phyloP scores from a whole-genome alignment of 1,284 basidiomycete species.

The Ganoderma multipileum region DNA sequence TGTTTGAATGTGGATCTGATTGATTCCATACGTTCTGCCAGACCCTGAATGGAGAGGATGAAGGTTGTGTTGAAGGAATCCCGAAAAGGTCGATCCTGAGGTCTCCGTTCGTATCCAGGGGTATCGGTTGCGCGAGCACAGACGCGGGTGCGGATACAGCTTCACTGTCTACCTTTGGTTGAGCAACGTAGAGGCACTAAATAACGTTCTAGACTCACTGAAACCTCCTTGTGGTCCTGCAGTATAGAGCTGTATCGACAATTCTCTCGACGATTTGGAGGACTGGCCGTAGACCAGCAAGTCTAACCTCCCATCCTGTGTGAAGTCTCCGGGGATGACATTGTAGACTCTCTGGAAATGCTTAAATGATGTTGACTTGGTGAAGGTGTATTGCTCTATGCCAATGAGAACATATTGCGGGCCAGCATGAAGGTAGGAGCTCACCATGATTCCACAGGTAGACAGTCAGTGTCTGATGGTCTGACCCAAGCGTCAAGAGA shows the following conservation, averaged over 20 bases:
- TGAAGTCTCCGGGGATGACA: slow-evolving; percentile 92
- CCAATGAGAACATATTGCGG: background rate
- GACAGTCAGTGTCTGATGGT: slow-evolving; percentile 77
- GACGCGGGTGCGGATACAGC: slow-evolving; percentile 69
- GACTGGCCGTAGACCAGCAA: slow-evolving; percentile 84
- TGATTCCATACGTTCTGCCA: slow-evolving; percentile 84
- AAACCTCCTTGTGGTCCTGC: slow-evolving; percentile 70
- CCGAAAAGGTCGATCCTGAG: slow-evolving; percentile 92
- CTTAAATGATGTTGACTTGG: slow-evolving; percentile 58
- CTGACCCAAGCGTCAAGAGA: slow-evolving; percentile 75
- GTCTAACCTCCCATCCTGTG: slow-evolving; percentile 91
- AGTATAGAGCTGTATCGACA: slow-evolving; percentile 76
- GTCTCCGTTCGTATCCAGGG: slow-evolving; percentile 87
- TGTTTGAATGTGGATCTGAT: slow-evolving; percentile 52
- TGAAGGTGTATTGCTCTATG: slow-evolving; percentile 68
- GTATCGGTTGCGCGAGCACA: slow-evolving; percentile 79
- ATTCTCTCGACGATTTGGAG: slow-evolving; percentile 50
- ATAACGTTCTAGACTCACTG: slow-evolving; percentile 52
- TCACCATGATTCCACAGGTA: slow-evolving; percentile 88
- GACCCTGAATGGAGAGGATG: slow-evolving; percentile 56
- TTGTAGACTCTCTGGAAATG: slow-evolving; percentile 71
- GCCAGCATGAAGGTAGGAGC: slow-evolving; percentile 27
- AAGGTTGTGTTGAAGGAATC: slow-evolving; percentile 52
- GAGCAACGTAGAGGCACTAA: background rate
- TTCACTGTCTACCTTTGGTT: slow-evolving; percentile 40